Evolutionary conservation across 2,329 filamentous ascomycete genomes (phyloP), one percentile per base, ranked within the genome.

Genomic region (Ascochyta viciae-villosae): DNA sequence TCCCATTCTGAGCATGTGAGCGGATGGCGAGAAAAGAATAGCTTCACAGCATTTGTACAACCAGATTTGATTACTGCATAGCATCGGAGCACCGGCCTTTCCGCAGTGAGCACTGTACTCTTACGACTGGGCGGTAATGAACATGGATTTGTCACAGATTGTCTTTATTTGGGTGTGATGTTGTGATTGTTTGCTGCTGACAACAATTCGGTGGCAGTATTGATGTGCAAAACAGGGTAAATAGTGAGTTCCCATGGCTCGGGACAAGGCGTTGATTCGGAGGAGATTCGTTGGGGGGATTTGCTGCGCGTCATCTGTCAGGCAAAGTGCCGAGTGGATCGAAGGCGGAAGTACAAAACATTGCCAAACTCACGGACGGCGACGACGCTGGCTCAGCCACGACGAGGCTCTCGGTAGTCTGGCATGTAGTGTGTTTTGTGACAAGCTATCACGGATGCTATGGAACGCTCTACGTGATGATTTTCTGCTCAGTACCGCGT

Each of bases 11-110:
- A 61, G 63, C 63, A 69, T 71, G 55, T 73, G 64, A 65, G 61
- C 55, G 47, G 53, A 60, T 54, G 34, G 53, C 27, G 40, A 57
- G 59, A 51, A 61, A 54, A 62, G 63, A 67, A 56, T 48, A 67
- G 65, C 60, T 62, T 66, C 40, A 58, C 61, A 58, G 60, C 62
- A 60, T 57, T 54, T 67, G 64, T 70, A 71, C 67, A 70, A 62
- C 63, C 65, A 68, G 56, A 57, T 70, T 61, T 58, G 65, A 72
- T 73, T 62, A 65, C 61, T 74, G 73, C 73, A 75, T 75, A 74
- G 73, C 73, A 74, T 65, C 63, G 72, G 73, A 69, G 72, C 72
- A 62, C 63, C 61, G 71, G 68, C 64, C 69, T 66, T 66, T 54
- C 58, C 58, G 57, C 60, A 65, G 61, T 56, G 66, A 67, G 64